A percentile compares a stretch with the other conserved stretches of the same genome.
Evolutionary conservation across 176 grass and related monocot genomes (phyloP).

Genomic region (Zea mays): Zm-B73-REFERENCE-NAM-5.0 NC_050097.1:40921001-40921500

Average conservation of each 20-base stretch:
- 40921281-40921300: constrained; percentile 19
- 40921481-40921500: constrained; percentile 14
- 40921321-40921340: constrained; percentile 52
- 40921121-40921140: neutral
- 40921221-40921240: constrained; percentile 16
- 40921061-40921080: constrained; percentile 4
- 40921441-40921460: neutral
- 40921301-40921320: constrained; percentile 36
- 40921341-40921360: constrained; percentile 37
- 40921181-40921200: neutral
- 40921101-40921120: neutral
- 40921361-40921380: constrained; percentile 32
- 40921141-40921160: neutral
- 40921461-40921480: neutral
- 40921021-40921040: constrained; percentile 56
- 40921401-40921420: constrained; percentile 7
- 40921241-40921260: neutral
- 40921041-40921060: constrained; percentile 49
- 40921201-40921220: neutral
- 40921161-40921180: too few species aligned
- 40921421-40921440: neutral
- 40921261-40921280: neutral
- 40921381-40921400: constrained; percentile 40
- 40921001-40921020: constrained; percentile 31
- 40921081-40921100: constrained; percentile 19